Percentiles rank a stretch among this genome's conserved stretches.
Evolutionary conservation across 2,329 filamentous ascomycete genomes (phyloP).

Genomic region (Venturia effusa): DNA sequence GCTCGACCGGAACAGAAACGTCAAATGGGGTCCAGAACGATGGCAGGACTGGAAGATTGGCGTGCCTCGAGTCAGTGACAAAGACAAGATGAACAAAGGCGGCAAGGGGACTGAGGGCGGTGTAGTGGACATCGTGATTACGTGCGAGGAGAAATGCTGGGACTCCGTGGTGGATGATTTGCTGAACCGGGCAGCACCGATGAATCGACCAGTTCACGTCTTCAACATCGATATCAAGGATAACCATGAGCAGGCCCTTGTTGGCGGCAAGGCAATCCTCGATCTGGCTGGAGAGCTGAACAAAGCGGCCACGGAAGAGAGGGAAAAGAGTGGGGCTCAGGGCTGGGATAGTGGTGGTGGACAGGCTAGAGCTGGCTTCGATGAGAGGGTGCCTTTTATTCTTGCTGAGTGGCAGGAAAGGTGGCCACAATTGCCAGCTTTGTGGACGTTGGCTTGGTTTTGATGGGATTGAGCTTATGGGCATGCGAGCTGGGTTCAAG

Average conservation of each 20-base stretch:
- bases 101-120: slow-evolving; percentile 75
- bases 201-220: slow-evolving; percentile 91
- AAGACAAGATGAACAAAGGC: slow-evolving; percentile 59
- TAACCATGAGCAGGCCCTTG: slow-evolving; percentile 90
- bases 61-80: slow-evolving; percentile 48
- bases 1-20: slow-evolving; percentile 79
- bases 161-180: slow-evolving; percentile 94
- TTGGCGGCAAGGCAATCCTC: slow-evolving; percentile 83
- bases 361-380: slow-evolving; percentile 63
- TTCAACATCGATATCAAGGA: slow-evolving; percentile 98
- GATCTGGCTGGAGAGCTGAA: slow-evolving; percentile 84
- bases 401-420: slow-evolving; percentile 87
- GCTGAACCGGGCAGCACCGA: slow-evolving; percentile 68
- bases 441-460: slow-evolving; percentile 95
- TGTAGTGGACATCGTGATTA: slow-evolving; percentile 87
- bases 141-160: slow-evolving; percentile 96
- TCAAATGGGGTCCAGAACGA: slow-evolving; percentile 92
- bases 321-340: slow-evolving; percentile 50
- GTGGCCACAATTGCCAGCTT: slow-evolving; percentile 81
- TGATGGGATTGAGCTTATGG: slow-evolving; percentile 25
- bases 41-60: slow-evolving; percentile 98
- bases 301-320: slow-evolving; percentile 65
- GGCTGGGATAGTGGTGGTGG: slow-evolving; percentile 54
- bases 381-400: slow-evolving; percentile 87
- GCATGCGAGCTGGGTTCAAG: neutral